These are phyloP conservation scores for Paramecium sonneborni DNA, from an alignment of 73 alveolate genomes.

Conservation along the genomic window DNA sequence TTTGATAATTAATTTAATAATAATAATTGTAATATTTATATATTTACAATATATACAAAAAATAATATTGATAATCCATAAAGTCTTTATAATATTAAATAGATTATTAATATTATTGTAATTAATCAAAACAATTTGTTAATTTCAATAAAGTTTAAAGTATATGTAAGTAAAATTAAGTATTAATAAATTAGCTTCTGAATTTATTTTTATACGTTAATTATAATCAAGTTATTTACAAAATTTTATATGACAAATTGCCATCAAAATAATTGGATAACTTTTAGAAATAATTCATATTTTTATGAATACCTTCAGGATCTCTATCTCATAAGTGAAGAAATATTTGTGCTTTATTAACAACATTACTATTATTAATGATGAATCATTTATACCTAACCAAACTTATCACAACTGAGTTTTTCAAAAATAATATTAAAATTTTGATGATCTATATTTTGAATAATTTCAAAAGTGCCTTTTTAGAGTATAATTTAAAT, in stretches of 20 bases:
- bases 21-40: neutral
- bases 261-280: neutral
- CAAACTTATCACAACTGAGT: neutral
- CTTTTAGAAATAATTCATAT: neutral
- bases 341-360: neutral
- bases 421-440: neutral
- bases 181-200: neutral
- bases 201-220: neutral
- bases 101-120: neutral
- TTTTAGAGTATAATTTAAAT: neutral
- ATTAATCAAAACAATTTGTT: neutral
- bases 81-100: neutral
- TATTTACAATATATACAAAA: neutral
- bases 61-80: neutral
- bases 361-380: neutral
- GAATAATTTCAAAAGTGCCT: neutral
- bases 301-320: neutral
- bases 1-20: neutral
- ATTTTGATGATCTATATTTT: neutral
- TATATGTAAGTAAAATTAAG: neutral
- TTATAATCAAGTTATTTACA: slow-evolving; percentile 19
- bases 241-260: neutral
- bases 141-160: neutral
- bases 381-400: neutral
- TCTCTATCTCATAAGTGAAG: neutral